Evolutionary conservation across 495 filamentous ascomycete species (phyloP), one percentile per base, ranked within the genome.

Genomic region (Friedmanniomyces simplex): DNA sequence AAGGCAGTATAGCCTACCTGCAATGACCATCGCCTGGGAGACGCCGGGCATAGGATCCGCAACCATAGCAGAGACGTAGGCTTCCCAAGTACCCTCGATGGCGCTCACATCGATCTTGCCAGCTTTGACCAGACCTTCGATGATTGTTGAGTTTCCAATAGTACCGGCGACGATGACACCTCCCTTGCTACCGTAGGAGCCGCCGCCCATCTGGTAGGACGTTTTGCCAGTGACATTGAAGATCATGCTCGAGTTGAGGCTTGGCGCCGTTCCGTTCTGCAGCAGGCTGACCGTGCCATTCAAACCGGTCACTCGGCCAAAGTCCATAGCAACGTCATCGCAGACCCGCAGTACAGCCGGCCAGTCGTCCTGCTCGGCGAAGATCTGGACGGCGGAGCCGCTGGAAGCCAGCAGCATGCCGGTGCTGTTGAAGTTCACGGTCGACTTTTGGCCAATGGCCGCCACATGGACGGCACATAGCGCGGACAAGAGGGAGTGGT

Each of bases 141-240:
- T 79, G 13, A 86, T 64, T 14, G 69, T 66, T 0, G 82, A 86
- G 50, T 80, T 77, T 32, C 81, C 82, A 37, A 88, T 74, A 6
- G 83, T 88, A 3, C 86, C 86, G 30, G 78, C 78, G 61, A 90
- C 84, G 61, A 88, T 83, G n/a, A 81, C 77, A 0, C 65, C 67
- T 4, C 46, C 60, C 30, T 46, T 54, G 49, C 21, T 47, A 32
- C 48, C 48, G 18, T 34, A 32, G 48, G 24, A 34, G 22, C 22
- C 56, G 30, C 32, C 25, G n/a, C 21, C 28, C 32, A 64, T 51
- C n/a, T 32, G 49, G 47, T 28, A 60, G 30, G 71, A 74, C 10
- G 74, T 69, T 13, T 61, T 63, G 0, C 73, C 69, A 12, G 77
- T 73, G 6, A 64, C 56, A 54, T 72, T 68, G 57, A 70, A 68